A percentile compares a stretch with the other conserved stretches of the same genome.
phyloP scores from a whole-genome alignment of 768 basidiomycete species.

The Coprinopsis marcescibilis region DNA sequence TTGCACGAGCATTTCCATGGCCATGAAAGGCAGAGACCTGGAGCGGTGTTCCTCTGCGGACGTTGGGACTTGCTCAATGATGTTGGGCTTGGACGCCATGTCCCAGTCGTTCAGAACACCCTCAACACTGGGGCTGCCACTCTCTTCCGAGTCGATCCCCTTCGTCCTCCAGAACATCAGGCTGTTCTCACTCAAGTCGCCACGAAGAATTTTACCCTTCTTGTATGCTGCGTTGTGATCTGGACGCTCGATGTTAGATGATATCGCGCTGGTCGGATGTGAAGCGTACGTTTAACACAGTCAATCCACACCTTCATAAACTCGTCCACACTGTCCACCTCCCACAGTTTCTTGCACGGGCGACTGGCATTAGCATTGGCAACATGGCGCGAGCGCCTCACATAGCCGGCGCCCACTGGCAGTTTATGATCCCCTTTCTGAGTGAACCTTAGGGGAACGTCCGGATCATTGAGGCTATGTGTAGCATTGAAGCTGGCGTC shows the following conservation, averaged over 20 bases:
- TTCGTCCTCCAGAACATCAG: constrained; percentile 20
- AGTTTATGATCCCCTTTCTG: too few species aligned
- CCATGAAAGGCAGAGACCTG: constrained; percentile 6
- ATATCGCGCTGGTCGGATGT: not conserved
- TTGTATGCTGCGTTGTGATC: constrained; percentile 22
- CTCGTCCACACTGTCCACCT: not conserved
- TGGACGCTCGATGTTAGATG: not conserved
- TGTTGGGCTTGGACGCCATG: constrained; percentile 1
- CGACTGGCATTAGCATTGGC: too few species aligned
- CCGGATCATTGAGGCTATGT: too few species aligned
- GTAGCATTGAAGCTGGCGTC: too few species aligned
- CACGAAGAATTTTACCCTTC: constrained; percentile 22
- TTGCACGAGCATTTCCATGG: not conserved
- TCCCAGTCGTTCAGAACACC: constrained; percentile 12
- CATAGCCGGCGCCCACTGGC: too few species aligned
- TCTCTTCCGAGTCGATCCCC: not conserved
- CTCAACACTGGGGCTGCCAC: not conserved
- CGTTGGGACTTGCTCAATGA: not conserved
- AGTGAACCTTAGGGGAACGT: too few species aligned
- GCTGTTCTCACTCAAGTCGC: constrained; percentile 27
- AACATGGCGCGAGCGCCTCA: too few species aligned
- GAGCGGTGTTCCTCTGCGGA: constrained; percentile 3
- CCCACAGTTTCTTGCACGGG: not conserved
- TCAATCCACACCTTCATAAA: not conserved
- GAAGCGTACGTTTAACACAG: not conserved